Evolutionary conservation across 73 alveolate genomes (phyloP).

Genomic region (Tetrahymena borealis): DNA sequence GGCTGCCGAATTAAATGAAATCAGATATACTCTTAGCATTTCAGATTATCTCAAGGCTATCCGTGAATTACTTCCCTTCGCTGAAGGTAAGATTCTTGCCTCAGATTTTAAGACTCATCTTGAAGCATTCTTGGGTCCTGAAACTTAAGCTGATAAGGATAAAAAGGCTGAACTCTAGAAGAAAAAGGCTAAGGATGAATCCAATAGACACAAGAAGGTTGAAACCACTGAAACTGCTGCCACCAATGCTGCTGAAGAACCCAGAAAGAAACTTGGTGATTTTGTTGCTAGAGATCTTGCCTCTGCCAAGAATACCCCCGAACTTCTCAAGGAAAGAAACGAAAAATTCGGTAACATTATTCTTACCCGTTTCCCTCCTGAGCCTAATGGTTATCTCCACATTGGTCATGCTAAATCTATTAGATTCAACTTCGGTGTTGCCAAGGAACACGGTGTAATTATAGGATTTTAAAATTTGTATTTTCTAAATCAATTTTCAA

Average conservation of each 20-base stretch:
- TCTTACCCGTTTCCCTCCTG: conserved; percentile 99
- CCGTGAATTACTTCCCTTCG: conserved; percentile 24
- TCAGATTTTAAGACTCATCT: conserved; percentile 10
- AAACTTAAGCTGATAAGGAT: conserved; percentile 25
- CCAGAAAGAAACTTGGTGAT: conserved; percentile 5
- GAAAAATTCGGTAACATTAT: conserved; percentile 34
- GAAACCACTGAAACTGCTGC: neutral
- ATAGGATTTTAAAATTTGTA: neutral
- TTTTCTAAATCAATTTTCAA: neutral
- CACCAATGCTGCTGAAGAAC: conserved; percentile 14
- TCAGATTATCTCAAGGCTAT: conserved; percentile 22
- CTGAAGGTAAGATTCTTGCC: conserved; percentile 25
- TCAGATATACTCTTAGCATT: conserved; percentile 18
- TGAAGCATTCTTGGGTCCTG: conserved; percentile 37
- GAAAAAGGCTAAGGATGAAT: conserved; percentile 1
- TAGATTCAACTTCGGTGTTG: conserved; percentile 92
- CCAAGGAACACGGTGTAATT: conserved; percentile 48
- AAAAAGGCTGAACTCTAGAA: neutral
- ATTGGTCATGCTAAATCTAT: conserved; percentile 99
- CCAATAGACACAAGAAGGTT: neutral
- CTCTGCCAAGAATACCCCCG: conserved; percentile 4
- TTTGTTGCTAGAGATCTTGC: conserved; percentile 37
- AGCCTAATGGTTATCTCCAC: conserved; percentile 99
- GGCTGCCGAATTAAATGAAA: neutral
- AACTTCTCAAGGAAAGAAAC: conserved; percentile 15